Conservation (phyloP, 148 eudicot genomes). For the Euryodendron excelsum region DNA sequence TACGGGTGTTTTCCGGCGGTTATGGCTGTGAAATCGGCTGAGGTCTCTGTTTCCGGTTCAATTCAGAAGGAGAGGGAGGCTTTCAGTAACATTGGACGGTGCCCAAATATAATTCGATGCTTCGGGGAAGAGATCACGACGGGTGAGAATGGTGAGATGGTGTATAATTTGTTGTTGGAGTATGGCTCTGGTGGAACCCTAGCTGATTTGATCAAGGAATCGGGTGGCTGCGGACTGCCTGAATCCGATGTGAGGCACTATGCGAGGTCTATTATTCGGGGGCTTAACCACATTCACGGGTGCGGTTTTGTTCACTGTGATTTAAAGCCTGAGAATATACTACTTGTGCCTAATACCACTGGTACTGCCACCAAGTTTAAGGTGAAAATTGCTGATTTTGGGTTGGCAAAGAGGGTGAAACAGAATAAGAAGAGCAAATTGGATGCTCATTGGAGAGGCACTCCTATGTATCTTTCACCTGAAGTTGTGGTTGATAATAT, state of each 20-base stretch:
- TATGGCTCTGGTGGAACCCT: conserved; percentile 41
- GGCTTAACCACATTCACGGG: conserved; percentile 34
- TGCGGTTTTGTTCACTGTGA: conserved; percentile 45
- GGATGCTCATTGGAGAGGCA: conserved; percentile 42
- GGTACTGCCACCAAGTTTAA: conserved; percentile 13
- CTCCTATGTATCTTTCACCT: conserved; percentile 44
- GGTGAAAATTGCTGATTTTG: conserved; percentile 49
- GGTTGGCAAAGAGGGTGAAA: conserved; percentile 33
- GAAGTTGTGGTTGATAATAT: conserved; percentile 34
- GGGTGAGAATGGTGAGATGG: conserved; percentile 23
- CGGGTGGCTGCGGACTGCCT: conserved; percentile 24
- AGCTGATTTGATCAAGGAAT: conserved; percentile 33
- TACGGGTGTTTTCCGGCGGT: conserved; percentile 23
- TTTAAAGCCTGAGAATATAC: conserved; percentile 42
- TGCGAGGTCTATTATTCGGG: conserved; percentile 33
- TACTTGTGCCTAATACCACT: conserved; percentile 28
- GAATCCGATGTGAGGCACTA: conserved; percentile 31
- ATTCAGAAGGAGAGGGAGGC: conserved; percentile 42
- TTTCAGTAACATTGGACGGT: conserved; percentile 17
- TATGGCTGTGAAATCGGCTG: conserved; percentile 43
- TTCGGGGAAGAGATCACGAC: conserved; percentile 36
- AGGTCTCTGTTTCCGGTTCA: conserved; percentile 35
- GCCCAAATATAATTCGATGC: conserved; percentile 28
- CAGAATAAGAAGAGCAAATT: conserved; percentile 28
- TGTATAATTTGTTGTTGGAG: conserved; percentile 34